Evolutionary conservation across 805 yeast genomes (phyloP).

Genomic region (Candida vartiovaarae): DNA sequence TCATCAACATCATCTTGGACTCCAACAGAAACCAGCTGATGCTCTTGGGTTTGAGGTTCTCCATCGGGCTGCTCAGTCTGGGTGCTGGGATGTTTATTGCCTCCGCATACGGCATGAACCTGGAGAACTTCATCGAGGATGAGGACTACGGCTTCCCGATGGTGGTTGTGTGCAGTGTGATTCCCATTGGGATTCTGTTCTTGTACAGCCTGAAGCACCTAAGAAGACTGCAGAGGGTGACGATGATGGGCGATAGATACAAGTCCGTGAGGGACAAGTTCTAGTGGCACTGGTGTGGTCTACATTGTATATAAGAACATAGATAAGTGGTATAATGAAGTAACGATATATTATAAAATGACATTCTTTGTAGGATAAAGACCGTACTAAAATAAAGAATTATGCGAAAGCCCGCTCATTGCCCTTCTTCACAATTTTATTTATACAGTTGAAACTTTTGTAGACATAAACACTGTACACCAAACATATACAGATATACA

Average conservation of each 20-base stretch:
- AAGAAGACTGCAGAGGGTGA: constrained; percentile 62
- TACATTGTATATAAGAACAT: neutral
- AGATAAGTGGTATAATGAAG: neutral
- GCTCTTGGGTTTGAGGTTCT: constrained; percentile 77
- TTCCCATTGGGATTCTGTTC: constrained; percentile 44
- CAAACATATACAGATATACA: too few species aligned
- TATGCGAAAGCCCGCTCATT: too few species aligned
- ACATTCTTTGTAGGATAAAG: too few species aligned
- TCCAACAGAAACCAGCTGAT: constrained; percentile 90
- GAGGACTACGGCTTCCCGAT: constrained; percentile 59
- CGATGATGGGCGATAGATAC: constrained; percentile 45
- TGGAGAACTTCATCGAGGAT: constrained; percentile 88
- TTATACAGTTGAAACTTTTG: too few species aligned
- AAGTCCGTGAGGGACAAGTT: constrained; percentile 1
- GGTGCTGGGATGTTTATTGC: constrained; percentile 79
- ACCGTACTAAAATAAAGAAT: too few species aligned
- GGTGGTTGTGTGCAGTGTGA: constrained; percentile 32
- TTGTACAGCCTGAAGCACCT: constrained; percentile 49
- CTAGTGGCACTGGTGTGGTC: neutral
- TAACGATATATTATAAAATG: neutral
- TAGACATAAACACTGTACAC: too few species aligned
- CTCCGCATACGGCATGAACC: constrained; percentile 92
- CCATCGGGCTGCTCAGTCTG: constrained; percentile 75
- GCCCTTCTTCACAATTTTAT: too few species aligned
- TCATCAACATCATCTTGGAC: constrained; percentile 86